A percentile compares a stretch with the other conserved stretches of the same genome.
Evolutionary conservation across 1,284 basidiomycete species (phyloP).

Genomic region (Somion occarium): DNA sequence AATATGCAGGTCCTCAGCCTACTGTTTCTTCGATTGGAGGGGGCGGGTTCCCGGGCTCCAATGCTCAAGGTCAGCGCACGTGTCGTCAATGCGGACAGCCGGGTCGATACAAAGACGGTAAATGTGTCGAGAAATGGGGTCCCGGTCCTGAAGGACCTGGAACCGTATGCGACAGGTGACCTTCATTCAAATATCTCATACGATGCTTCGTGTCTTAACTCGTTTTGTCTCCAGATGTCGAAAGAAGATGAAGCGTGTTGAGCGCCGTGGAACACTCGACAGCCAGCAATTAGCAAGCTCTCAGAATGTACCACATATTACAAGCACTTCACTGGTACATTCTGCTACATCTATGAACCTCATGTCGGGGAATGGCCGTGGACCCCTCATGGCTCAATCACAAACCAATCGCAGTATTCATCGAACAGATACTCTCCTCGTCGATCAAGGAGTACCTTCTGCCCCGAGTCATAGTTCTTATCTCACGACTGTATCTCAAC

Average conservation of each 20-base stretch:
- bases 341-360: slow-evolving; percentile 22
- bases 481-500: not conserved
- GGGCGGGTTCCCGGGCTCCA: slow-evolving; percentile 48
- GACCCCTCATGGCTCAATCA: slow-evolving; percentile 7
- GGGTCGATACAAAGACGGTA: slow-evolving; percentile 75
- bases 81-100: slow-evolving; percentile 68
- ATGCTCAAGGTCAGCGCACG: slow-evolving; percentile 63
- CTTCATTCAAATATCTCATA: slow-evolving; percentile 6
- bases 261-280: slow-evolving; percentile 65
- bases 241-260: slow-evolving; percentile 83
- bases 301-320: not conserved
- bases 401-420: slow-evolving; percentile 18
- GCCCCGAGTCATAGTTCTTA: not conserved
- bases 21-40: slow-evolving; percentile 14
- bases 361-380: slow-evolving; percentile 20
- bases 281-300: slow-evolving; percentile 27
- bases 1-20: not conserved
- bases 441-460: slow-evolving; percentile 17
- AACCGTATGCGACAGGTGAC: slow-evolving; percentile 72
- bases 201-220: not conserved
- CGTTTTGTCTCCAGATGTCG: slow-evolving; percentile 45
- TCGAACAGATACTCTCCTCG: slow-evolving; percentile 27
- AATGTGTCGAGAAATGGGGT: slow-evolving; percentile 85
- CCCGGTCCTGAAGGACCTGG: slow-evolving; percentile 79
- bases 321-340: slow-evolving; percentile 19